Base-by-base conservation (phyloP, 2,329 filamentous ascomycete species). In the Didymella segeticola region DNA sequence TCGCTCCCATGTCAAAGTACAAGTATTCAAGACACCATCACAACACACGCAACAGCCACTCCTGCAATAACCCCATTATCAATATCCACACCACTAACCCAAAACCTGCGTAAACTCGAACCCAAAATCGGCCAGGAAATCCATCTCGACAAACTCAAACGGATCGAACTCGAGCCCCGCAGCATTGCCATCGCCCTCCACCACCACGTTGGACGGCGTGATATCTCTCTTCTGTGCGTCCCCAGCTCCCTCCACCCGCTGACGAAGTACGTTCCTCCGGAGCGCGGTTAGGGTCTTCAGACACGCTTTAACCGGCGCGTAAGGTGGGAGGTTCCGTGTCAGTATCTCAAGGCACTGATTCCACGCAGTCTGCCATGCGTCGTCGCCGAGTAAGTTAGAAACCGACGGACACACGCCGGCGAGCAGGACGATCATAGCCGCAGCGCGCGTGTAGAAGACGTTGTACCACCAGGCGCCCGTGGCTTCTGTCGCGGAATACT, bases 391-490 rank as follows among this genome's bases (percentile, higher is more conserved):
- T 9, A 7, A 7, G 7, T 56, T 30, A 10, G n/a, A n/a, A 8
- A 56, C 33, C 2, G 52, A 37, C 11, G 48, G 43, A 11, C 38
- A 48, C n/a, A 53, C 15, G 2, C 31, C 43, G 19, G 48, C 34
- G 3, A 57, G 19, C n/a, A 57, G 19, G 17, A 57, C 22, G 3
- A 57, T 45, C 54, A 53, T 57, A 1, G 38, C 54, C 2, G 54
- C 54, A 10, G 49, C 30, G 9, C 54, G 42, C 10, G 41, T 57
- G 31, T 57, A 57, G 29, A 57, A 57, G 15, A 57, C 39, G 34
- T 57, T 57, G 36, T 57, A 57, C 54, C 54, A 57, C 48, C 49
- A 57, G 1, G 54, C 54, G 8, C 54, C 54, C 4, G 54, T 57
- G 11, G 39, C 43, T 9, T 46, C 38, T 1, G 49, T 53, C 2